A percentile compares a stretch with the other conserved stretches of the same genome.
Conservation (phyloP, 768 basidiomycete species). For the Fomitopsis pulvina region DNA sequence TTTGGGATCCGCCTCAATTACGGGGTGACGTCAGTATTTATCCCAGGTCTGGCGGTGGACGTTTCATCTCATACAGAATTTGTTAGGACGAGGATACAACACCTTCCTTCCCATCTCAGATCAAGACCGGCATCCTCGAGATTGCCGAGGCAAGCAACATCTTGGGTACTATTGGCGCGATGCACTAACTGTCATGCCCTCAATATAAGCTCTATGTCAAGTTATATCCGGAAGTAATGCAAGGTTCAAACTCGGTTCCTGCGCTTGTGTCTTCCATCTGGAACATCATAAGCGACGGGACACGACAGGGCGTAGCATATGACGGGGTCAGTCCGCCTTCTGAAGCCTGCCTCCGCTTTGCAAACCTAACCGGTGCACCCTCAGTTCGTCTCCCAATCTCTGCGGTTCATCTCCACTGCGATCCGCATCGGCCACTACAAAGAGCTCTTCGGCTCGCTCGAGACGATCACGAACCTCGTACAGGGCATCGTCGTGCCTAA, state of each 20-base stretch:
- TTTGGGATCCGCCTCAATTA: slow-evolving; percentile 69
- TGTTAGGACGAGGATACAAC: slow-evolving; percentile 69
- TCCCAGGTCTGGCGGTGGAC: background rate
- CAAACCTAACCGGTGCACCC: background rate
- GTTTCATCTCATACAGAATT: background rate
- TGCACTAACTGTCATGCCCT: background rate
- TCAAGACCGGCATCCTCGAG: slow-evolving; percentile 87
- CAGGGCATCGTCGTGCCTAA: slow-evolving; percentile 95
- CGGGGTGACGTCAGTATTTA: slow-evolving; percentile 56
- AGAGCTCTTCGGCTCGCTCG: slow-evolving; percentile 70
- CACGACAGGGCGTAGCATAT: slow-evolving; percentile 62
- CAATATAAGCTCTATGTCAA: slow-evolving; percentile 64
- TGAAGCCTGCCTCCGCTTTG: too few species aligned
- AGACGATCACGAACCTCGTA: slow-evolving; percentile 76
- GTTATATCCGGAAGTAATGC: slow-evolving; percentile 73
- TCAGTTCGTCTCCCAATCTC: slow-evolving; percentile 83
- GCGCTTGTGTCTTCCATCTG: slow-evolving; percentile 86
- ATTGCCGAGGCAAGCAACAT: slow-evolving; percentile 65
- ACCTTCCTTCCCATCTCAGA: slow-evolving; percentile 81
- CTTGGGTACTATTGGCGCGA: background rate
- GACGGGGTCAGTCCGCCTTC: slow-evolving; percentile 51
- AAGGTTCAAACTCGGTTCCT: slow-evolving; percentile 55
- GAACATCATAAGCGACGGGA: slow-evolving; percentile 72
- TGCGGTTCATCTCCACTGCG: slow-evolving; percentile 87
- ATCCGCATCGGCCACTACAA: slow-evolving; percentile 86